Base-by-base conservation (phyloP, 345 rosid species). In the Balakata baccata region DNA sequence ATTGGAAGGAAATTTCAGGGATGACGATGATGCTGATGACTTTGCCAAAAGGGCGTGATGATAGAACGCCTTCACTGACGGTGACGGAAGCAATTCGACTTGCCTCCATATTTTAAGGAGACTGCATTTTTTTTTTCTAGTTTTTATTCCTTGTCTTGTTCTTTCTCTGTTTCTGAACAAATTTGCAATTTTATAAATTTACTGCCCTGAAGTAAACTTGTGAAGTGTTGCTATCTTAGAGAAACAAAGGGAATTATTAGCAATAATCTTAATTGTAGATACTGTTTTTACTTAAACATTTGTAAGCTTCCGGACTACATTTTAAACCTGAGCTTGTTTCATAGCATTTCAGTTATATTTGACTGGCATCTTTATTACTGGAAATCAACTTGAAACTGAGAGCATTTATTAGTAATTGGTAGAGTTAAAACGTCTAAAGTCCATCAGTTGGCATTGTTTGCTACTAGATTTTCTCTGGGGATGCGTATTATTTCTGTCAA, bases 31-130 rank as follows among this genome's bases (percentile, higher is more conserved):
- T 34, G 84, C 34, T 37, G 84, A 89, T 78, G 84, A 89, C 79
- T 78, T 84, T 52, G 91, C 96, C 61, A 92, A 94, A 80, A 89
- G 94, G 72, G 94, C 90, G 53, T 92, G 87, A 92, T 92, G 87
- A 92, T 65, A 70, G 50, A 1, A 13, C 52, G 59, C 63, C 46
- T 64, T 59, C 20, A 22, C 13, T 7, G n/a, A 39, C 13, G 46
- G 57, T 7, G n/a, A 39, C 13, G 46, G 57, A 69, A 29, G 49
- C 66, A 18, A 47, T 41, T 64, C 50, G 51, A 50, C 18, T 16
- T 9, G 23, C 67, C 45, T 68, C 63, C 51, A 22, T 45, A 49
- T 68, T 68, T 17, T n/a, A 22, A 69, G 4, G 67, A 43, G 53
- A 39, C 51, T 59, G 18, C 65, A 10, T 70, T 58, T 61, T 52